These are phyloP conservation scores for Pyropia yezoensis DNA, from an alignment of 23 red algal species.

Conservation along the genomic window DNA sequence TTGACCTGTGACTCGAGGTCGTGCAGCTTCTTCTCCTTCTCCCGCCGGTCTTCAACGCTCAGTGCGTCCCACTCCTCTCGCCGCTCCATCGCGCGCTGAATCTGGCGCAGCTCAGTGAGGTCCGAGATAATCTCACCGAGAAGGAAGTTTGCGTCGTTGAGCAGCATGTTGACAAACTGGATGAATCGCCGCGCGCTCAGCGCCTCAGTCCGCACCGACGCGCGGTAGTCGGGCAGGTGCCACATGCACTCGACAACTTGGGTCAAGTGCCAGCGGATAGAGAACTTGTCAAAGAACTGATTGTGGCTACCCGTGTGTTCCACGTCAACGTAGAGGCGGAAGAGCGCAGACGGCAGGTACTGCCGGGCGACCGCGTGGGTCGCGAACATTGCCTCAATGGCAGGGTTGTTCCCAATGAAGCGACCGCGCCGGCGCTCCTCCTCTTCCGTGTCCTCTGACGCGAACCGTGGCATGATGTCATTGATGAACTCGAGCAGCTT, in stretches of 20 bases:
- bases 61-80: slow-evolving; percentile 42
- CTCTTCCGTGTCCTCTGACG: slow-evolving; percentile 21
- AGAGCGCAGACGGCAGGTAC: slow-evolving; percentile 70
- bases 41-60: slow-evolving; percentile 42
- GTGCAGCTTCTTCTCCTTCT: slow-evolving; percentile 68
- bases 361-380: slow-evolving; percentile 38
- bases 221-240: slow-evolving; percentile 66
- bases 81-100: slow-evolving; percentile 44
- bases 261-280: slow-evolving; percentile 78
- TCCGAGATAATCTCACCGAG: slow-evolving; percentile 70
- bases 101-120: slow-evolving; percentile 64
- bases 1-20: slow-evolving; percentile 64
- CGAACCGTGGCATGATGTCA: slow-evolving; percentile 33
- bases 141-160: slow-evolving; percentile 96
- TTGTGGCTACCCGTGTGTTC: slow-evolving; percentile 88
- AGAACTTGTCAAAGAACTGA: slow-evolving; percentile 99
- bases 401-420: slow-evolving; percentile 7
- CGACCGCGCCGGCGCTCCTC: slow-evolving; percentile 12
- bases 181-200: slow-evolving; percentile 62
- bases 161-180: slow-evolving; percentile 91
- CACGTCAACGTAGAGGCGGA: slow-evolving; percentile 93
- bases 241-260: slow-evolving; percentile 74
- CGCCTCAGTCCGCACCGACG: slow-evolving; percentile 55
- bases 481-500: slow-evolving; percentile 77
- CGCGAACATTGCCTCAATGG: slow-evolving; percentile 63